Base-by-base conservation (phyloP, 805 yeast genomes). In the Candida palmyrensis region DNA sequence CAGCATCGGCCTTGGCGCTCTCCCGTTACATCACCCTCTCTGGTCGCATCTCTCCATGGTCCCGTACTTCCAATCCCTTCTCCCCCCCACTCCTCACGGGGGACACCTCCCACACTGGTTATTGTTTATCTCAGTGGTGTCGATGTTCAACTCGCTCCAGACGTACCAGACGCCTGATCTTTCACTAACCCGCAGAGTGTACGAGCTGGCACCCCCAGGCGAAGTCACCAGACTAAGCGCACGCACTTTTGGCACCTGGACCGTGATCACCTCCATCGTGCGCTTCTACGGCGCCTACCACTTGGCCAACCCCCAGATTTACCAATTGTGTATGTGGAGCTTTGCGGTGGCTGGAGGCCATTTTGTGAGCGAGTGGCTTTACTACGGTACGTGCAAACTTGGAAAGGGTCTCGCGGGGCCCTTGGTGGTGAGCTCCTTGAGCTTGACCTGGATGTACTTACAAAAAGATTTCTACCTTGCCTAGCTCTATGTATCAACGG, bases 201-300 rank as follows among this genome's bases (percentile, higher is more conserved):
- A 92, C 54, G 81, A 73, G 21, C 87, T 89, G 11, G 58, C 59
- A 12, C 49, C 53, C 6, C 41, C 49, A 3, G 41, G 51, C 6
- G 64, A 63, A 34, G 65, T 66, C 9, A 62, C 68, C 5, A 57
- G 63, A 10, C 67, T 92, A 44, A 78, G 92, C 46, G 96, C 96
- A n/a, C 75, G 98, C 49, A 90, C 98, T 0, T 92, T 92, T 57
- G 98, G 98, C 21, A 92, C 98, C 1, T 92, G 98, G 98, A 92
- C 98, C 0, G 66, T 89, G 25, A 71, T 89, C 46, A 79, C 96
- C 2, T 75, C 95, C 2, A 68, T 90, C 19, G 80, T 92, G 30
- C 77, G 98, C 53, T 71, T 80, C 43, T 87, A 84, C 55, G 96
- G 95, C 36, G 94, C 97, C 10, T 83, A 82, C 59, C 35, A 59